Evolutionary conservation across 495 filamentous ascomycete species (phyloP).

Genomic region (Ascodesmis nigricans): DNA sequence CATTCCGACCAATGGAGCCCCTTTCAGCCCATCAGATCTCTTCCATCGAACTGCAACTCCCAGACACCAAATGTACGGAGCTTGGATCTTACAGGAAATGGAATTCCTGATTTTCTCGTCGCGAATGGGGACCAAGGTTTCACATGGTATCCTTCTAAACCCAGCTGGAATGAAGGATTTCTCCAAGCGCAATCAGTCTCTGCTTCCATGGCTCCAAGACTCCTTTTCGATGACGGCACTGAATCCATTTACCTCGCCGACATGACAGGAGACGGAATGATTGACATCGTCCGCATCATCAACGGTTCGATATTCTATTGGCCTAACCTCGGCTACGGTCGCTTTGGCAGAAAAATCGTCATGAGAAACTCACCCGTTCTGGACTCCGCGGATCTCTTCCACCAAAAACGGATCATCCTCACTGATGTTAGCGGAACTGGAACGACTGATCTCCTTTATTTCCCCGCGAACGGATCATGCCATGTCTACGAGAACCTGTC

Average conservation of each 20-base stretch:
- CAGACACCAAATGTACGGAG: conserved; percentile 2
- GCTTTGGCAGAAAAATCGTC: conserved; percentile 19
- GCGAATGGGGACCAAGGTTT: conserved; percentile 5
- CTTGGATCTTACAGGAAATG: conserved; percentile 22
- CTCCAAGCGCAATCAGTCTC: no score
- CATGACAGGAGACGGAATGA: conserved; percentile 23
- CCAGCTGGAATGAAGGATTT: no score
- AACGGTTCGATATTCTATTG: conserved; percentile 22
- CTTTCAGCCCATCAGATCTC: not conserved
- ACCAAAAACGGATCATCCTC: conserved; percentile 6
- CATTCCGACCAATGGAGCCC: not conserved
- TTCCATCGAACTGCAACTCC: conserved; percentile 2
- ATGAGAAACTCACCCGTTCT: conserved; percentile 21
- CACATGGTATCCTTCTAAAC: conserved; percentile 8
- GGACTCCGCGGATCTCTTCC: conserved; percentile 6
- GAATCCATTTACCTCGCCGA: conserved; percentile 14
- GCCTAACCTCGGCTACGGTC: conserved; percentile 23
- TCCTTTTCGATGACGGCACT: conserved; percentile 2
- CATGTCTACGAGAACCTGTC: conserved; percentile 11
- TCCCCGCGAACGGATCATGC: conserved; percentile 4
- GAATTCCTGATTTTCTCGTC: conserved; percentile 16
- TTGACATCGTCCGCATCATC: conserved; percentile 18
- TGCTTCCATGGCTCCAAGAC: conserved; percentile 5
- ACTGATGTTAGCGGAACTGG: conserved; percentile 23
- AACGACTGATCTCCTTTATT: conserved; percentile 22